phyloP scores from a whole-genome alignment of 2,329 filamentous ascomycete species.

The Leptodontidium sp. region DNA sequence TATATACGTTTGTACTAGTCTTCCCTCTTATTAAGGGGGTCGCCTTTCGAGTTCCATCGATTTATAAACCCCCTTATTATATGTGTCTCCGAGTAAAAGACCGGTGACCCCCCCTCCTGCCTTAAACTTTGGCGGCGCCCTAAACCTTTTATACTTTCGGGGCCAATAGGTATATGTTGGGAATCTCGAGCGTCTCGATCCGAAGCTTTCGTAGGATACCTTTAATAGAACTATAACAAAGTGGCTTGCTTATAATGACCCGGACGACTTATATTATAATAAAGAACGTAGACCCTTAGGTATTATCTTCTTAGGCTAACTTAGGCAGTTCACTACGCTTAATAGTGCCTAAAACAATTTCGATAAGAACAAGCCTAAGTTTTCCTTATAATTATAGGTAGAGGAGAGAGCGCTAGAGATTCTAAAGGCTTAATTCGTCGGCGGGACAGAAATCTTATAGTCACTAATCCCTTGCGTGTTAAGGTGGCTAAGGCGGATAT shows the following conservation, averaged over 20 bases:
- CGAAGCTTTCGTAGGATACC: constrained; percentile 30
- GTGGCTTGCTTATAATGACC: constrained; percentile 12
- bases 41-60: neutral
- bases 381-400: constrained; percentile 31
- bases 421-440: constrained; percentile 27
- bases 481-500: no score
- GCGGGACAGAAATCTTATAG: neutral
- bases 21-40: no score
- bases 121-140: constrained; percentile 25
- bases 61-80: constrained; percentile 27
- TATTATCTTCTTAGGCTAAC: constrained; percentile 32
- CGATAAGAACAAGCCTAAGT: constrained; percentile 28
- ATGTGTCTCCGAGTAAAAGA: constrained; percentile 28
- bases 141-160: constrained; percentile 29
- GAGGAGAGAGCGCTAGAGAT: constrained; percentile 23
- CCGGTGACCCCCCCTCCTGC: constrained; percentile 19
- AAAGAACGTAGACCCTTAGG: constrained; percentile 24
- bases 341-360: constrained; percentile 30
- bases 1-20: no score
- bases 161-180: constrained; percentile 29
- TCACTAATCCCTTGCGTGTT: no score
- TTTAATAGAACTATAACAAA: constrained; percentile 23
- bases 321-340: constrained; percentile 28
- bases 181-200: constrained; percentile 29
- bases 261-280: constrained; percentile 29